Base-by-base conservation (phyloP, 2,329 filamentous ascomycete species). In the Mariannaea sp. region DNA sequence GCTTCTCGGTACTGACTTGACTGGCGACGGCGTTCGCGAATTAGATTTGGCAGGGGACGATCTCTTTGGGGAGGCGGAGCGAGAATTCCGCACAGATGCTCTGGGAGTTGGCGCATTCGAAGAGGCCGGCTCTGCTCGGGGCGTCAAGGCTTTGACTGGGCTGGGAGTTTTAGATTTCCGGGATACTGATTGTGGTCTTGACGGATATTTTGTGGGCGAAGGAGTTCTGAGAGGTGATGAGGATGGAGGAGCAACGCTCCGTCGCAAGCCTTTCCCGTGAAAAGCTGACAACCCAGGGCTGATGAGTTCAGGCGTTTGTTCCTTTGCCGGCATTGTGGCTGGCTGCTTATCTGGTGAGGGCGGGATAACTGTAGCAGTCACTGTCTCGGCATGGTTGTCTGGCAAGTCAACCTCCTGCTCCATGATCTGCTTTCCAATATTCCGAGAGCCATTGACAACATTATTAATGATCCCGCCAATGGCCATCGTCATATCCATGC, bases 401-500 rank as follows among this genome's bases (percentile, higher is more conserved):
- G 82, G 73, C 56, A 74, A 69, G 57, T 82, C 75, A 12, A 73
- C 77, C 63, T 86, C 84, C 58, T 80, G 71, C 60, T 86, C 82
- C 81, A 86, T 83, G 10, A 82, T 67, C 40, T 77, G 76, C 65
- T 82, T 85, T 7, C 78, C 82, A 29, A 71, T 65, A 58, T 73
- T 57, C 29, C 65, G 65, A 7, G 64, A 63, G n/a, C 53, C 59
- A 8, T 58, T 57, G 70, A 75, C 53, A n/a, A 48, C 60, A 27
- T 61, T 67, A 19, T 56, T 68, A 66, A 88, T 73, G 44, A 90
- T 89, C 7, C 78, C 77, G 8, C 87, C 86, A 40, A 88, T 75
- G 5, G 80, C 82, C 39, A 77, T 77, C 2, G 86, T 89, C 67
- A 89, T 83, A 39, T 89, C 86, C 86, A 89, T 89, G 1, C 79